phyloP scores from a whole-genome alignment of 2,329 filamentous ascomycete genomes.

The Colletotrichum somersetense region DNA sequence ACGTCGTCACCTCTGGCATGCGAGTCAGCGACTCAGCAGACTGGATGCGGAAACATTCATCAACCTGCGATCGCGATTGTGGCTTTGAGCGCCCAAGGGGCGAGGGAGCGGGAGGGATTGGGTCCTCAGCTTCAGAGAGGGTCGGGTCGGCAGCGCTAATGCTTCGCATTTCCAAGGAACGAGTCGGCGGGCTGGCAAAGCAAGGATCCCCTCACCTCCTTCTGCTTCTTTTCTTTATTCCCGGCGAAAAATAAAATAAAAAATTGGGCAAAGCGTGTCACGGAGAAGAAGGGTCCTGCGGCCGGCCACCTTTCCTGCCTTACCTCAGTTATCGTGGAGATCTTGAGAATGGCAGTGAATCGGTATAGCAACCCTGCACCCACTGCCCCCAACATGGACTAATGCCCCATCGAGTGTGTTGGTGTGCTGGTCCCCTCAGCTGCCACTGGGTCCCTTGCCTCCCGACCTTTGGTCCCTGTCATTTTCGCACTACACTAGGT shows the following conservation, averaged over 20 bases:
- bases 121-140: background rate
- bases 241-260: conserved; percentile 1
- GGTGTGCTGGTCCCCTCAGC: conserved; percentile 12
- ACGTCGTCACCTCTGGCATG: background rate
- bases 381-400: conserved; percentile 18
- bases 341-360: conserved; percentile 38
- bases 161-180: conserved; percentile 30
- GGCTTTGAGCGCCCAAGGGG: background rate
- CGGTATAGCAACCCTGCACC: conserved; percentile 12
- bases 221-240: background rate
- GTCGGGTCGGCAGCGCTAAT: conserved; percentile 5
- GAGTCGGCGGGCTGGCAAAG: conserved; percentile 13
- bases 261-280: conserved; percentile 18
- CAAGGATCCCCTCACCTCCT: conserved; percentile 1
- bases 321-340: conserved; percentile 18
- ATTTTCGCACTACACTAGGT: background rate
- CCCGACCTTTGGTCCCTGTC: background rate
- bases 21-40: background rate
- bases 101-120: background rate
- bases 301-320: conserved; percentile 16
- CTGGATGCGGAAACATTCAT: background rate
- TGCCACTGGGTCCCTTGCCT: background rate
- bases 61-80: conserved; percentile 1
- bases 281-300: conserved; percentile 35
- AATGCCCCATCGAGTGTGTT: conserved; percentile 9